Conservation (phyloP, 2,329 filamentous ascomycete genomes). For the Monilinia polystroma region DNA sequence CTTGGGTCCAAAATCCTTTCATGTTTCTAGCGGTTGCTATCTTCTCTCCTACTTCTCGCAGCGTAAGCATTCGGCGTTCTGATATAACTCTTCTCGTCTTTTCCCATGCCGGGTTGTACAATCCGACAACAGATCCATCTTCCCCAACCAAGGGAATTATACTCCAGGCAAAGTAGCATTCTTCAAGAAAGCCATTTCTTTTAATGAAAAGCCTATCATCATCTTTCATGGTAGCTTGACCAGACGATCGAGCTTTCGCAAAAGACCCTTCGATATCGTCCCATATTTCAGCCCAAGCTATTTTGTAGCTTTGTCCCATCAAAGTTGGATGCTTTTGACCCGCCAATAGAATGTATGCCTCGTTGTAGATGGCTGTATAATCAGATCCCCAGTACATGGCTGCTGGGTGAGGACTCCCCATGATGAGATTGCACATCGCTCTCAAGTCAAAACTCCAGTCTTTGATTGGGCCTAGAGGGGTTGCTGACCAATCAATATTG, state of each 20-base stretch:
- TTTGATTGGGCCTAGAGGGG: slow-evolving; percentile 72
- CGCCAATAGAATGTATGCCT: slow-evolving; percentile 67
- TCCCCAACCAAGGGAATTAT: slow-evolving; percentile 74
- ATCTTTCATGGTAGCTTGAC: slow-evolving; percentile 32
- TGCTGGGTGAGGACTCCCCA: slow-evolving; percentile 73
- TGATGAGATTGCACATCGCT: slow-evolving; percentile 77
- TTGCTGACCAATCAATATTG: slow-evolving; percentile 70
- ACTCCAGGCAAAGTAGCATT: slow-evolving; percentile 44
- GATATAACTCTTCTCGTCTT: slow-evolving; percentile 77
- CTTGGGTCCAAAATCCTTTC: slow-evolving; percentile 70
- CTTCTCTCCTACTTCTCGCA: slow-evolving; percentile 74
- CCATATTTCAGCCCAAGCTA: slow-evolving; percentile 56
- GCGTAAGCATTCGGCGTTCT: slow-evolving; percentile 74
- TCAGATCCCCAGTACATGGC: slow-evolving; percentile 80
- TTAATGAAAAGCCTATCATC: slow-evolving; percentile 40
- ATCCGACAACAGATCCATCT: slow-evolving; percentile 70
- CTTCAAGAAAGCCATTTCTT: slow-evolving; percentile 42
- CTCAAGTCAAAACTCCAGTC: slow-evolving; percentile 70
- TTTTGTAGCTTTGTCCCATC: slow-evolving; percentile 70
- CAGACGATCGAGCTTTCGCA: slow-evolving; percentile 53
- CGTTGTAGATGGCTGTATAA: slow-evolving; percentile 68
- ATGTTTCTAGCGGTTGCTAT: slow-evolving; percentile 72
- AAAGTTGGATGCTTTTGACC: slow-evolving; percentile 73
- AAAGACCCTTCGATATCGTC: slow-evolving; percentile 42
- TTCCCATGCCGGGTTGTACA: slow-evolving; percentile 73